Evolutionary conservation across 2,329 filamentous ascomycete genomes (phyloP), one percentile per base, ranked within the genome.

Genomic region (Uncinocarpus reesii): DNA sequence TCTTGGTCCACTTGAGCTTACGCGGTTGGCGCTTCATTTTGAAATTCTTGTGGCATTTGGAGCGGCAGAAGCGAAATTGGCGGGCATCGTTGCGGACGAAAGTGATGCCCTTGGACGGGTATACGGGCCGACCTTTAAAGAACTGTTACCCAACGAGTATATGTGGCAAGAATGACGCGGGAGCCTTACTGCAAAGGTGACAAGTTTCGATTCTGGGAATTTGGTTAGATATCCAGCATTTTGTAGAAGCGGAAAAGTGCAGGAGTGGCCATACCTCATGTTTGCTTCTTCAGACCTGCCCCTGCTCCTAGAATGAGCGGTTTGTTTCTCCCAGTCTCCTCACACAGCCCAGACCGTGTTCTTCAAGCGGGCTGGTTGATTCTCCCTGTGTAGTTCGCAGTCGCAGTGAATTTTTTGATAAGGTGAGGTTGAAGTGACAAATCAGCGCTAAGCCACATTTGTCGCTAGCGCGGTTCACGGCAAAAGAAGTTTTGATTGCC

Each of bases 21-120:
- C 90, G 82, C 29, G 90, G 89, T 72, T 96, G 95, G 57, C 92
- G 83, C 84, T 95, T 95, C 86, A 94, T 94, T 72, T 93, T 92
- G 79, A 93, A 94, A 68, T 81, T 83, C 62, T 81, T 81, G 69
- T 83, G 80, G 67, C 77, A 80, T 73, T 81, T 80, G 41, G 71
- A 75, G 42, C 79, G 75, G 71, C 81, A 84, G 69, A 84, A 84
- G 45, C 76, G 72, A 66, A 84, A 83, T 53, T 74, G 65, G 57
- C 77, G 76, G 54, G 78, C 79, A 66, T 83, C 80, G 66, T 80
- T 80, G 62, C 76, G 76, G 56, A 81, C 74, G 59, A 84, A 83
- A 55, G 78, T 81, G 56, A 83, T 84, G 52, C 77, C 73, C 65
- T 78, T 80, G 56, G 72, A 72, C 26, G 80, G 80, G 64, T 83